A percentile compares a stretch with the other conserved stretches of the same genome.
phyloP scores from a whole-genome alignment of 2,329 filamentous ascomycete genomes.

The Alternaria longipes region DNA sequence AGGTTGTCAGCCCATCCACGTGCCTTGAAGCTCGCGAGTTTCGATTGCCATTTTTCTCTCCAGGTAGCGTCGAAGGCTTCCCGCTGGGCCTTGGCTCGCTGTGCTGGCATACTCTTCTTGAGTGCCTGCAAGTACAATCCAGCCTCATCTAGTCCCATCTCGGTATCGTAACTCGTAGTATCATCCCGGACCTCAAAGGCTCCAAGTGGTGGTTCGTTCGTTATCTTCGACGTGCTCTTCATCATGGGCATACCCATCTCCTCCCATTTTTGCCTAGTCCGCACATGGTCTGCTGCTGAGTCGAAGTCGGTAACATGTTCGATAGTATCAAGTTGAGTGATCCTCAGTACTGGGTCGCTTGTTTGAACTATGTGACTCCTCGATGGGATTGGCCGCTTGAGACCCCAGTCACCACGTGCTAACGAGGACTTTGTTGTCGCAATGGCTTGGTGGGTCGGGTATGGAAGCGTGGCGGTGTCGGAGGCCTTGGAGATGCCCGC shows the following conservation, averaged over 20 bases:
- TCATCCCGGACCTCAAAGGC: conserved; percentile 48
- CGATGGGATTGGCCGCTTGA: conserved; percentile 84
- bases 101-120: conserved; percentile 28
- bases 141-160: conserved; percentile 39
- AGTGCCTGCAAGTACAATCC: conserved; percentile 38
- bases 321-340: conserved; percentile 81
- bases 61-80: conserved; percentile 12
- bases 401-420: conserved; percentile 85
- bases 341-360: conserved; percentile 74
- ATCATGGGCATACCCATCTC: conserved; percentile 79
- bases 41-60: conserved; percentile 17
- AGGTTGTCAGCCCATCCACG: conserved; percentile 7
- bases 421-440: conserved; percentile 78
- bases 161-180: conserved; percentile 41
- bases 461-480: conserved; percentile 75
- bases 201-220: conserved; percentile 26
- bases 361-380: conserved; percentile 73
- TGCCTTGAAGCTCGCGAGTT: conserved; percentile 10
- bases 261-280: conserved; percentile 85
- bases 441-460: conserved; percentile 85
- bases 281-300: conserved; percentile 80
- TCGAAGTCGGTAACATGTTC: conserved; percentile 91
- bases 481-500: conserved; percentile 64
- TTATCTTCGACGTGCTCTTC: conserved; percentile 35
- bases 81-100: conserved; percentile 8